Conservation (phyloP, 495 filamentous ascomycete species). For the Penicillium samsonianum region DNA sequence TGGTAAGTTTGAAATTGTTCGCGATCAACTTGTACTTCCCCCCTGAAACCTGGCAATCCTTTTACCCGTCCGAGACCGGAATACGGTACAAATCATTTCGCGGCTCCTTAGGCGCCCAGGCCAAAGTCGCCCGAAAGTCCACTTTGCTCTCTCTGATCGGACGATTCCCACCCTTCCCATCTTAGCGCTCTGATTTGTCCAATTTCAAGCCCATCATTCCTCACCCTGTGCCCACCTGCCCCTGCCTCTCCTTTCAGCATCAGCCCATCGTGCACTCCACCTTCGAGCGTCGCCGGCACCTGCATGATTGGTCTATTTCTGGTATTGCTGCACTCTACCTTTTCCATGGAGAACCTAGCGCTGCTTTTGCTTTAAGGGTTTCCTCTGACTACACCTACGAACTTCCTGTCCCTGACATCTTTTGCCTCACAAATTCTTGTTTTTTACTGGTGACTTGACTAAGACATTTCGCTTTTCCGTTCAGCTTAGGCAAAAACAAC, state of each 20-base stretch:
- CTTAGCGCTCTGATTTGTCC: conserved; percentile 24
- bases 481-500: conserved; percentile 25
- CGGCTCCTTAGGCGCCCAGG: conserved; percentile 17
- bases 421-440: conserved; percentile 7
- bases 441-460: conserved; percentile 15
- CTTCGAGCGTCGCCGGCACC: conserved; percentile 29
- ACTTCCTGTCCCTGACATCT: conserved; percentile 3
- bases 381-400: conserved; percentile 5
- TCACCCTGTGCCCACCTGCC: conserved; percentile 21
- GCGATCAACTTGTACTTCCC: neutral
- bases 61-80: conserved; percentile 22
- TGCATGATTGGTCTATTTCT: conserved; percentile 39
- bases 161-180: conserved; percentile 23
- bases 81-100: conserved; percentile 23
- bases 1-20: conserved; percentile 12
- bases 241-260: conserved; percentile 32
- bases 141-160: conserved; percentile 28
- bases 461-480: conserved; percentile 14
- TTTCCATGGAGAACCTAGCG: conserved; percentile 25
- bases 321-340: conserved; percentile 23
- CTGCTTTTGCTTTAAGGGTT: conserved; percentile 12
- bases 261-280: conserved; percentile 45
- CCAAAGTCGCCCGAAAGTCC: conserved; percentile 4
- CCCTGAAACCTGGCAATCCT: conserved; percentile 10
- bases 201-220: conserved; percentile 21